These are phyloP conservation scores for Gloeophyllum trabeum DNA, from an alignment of 768 basidiomycete genomes.

Conservation along the genomic window DNA sequence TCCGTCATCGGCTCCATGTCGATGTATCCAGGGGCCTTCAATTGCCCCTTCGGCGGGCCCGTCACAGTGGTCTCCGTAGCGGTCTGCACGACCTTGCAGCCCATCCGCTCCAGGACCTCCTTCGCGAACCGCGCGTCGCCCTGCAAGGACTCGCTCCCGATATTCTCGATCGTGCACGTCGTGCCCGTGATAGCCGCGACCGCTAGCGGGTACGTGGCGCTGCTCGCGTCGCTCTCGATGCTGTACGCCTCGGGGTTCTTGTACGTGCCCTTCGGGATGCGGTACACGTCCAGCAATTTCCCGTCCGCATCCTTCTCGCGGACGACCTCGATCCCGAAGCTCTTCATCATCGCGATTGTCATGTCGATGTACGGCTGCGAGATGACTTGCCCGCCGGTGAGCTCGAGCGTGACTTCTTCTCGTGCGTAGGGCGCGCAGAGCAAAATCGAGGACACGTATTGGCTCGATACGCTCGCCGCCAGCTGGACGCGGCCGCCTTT, in stretches of 20 bases:
- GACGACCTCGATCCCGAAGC: conserved; percentile 74
- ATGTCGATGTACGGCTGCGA: conserved; percentile 99
- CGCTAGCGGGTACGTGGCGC: conserved; percentile 93
- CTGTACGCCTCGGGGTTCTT: conserved; percentile 68
- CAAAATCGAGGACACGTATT: conserved; percentile 96
- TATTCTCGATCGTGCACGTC: conserved; percentile 85
- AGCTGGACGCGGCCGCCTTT: conserved; percentile 75
- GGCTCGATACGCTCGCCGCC: conserved; percentile 90
- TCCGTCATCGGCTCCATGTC: conserved; percentile 99
- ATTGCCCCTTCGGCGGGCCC: conserved; percentile 73
- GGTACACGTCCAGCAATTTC: conserved; percentile 66
- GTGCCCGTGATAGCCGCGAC: conserved; percentile 98
- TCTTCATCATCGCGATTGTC: conserved; percentile 96
- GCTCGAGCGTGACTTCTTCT: conserved; percentile 76
- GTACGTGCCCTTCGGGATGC: conserved; percentile 76
- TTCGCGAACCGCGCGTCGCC: conserved; percentile 97
- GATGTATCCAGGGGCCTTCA: conserved; percentile 76
- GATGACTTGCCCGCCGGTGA: conserved; percentile 91
- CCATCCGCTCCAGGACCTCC: conserved; percentile 90
- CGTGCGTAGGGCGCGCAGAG: conserved; percentile 91
- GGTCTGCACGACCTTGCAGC: conserved; percentile 84
- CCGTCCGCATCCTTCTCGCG: conserved; percentile 57
- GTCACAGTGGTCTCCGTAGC: conserved; percentile 82
- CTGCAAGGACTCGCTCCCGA: conserved; percentile 83
- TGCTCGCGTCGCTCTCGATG: conserved; percentile 93